Base-by-base conservation (phyloP, 305 asterid genomes). In the Fraxinus floribunda region DNA sequence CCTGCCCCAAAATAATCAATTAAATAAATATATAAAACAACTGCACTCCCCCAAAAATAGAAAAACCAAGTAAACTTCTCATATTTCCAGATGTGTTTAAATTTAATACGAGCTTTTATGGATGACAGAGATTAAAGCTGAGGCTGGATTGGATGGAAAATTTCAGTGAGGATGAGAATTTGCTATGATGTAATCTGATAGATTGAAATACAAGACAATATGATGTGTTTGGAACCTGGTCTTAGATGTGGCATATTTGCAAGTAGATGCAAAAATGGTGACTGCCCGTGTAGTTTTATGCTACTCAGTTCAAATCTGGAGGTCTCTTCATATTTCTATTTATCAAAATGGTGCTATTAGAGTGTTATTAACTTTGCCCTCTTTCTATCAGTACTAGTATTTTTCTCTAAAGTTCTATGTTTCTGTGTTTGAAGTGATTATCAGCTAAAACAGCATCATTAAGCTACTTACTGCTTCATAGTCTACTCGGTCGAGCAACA, bases 71-170 rank as follows among this genome's bases (percentile, higher is more conserved):
- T 30, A 30, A 60, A 18, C 4, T 29, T 68, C 18, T 70, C 36
- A 70, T 70, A 30, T 29, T 29, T 30, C 35, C 2, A 1, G 75
- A 15, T 30, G 35, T 70, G 20, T 70, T 52, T 44, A 15, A 32
- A 18, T 20, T 81, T 8, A 39, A 81, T 73, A 13, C 0, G 44
- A 34, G 49, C 74, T 78, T 39, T 41, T 78, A 4, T 70, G 22
- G 75, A 35, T 52, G 20, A 16, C 86, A 86, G 86, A 52, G 85
- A 86, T 62, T 80, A 76, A 86, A 18, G 85, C 8, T 15, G 74
- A 82, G 22, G 83, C 26, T 44, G 83, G 83, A 81, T 52, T 79
- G 73, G 66, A 75, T 64, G 75, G 20, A 15, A 70, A 70, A 30
- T 15, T 13, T 30, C 72, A 62, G 72, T 1, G 72, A 24, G 30